Evolutionary conservation across 768 basidiomycete species (phyloP).

Genomic region (Mycena sanguinolenta): DNA sequence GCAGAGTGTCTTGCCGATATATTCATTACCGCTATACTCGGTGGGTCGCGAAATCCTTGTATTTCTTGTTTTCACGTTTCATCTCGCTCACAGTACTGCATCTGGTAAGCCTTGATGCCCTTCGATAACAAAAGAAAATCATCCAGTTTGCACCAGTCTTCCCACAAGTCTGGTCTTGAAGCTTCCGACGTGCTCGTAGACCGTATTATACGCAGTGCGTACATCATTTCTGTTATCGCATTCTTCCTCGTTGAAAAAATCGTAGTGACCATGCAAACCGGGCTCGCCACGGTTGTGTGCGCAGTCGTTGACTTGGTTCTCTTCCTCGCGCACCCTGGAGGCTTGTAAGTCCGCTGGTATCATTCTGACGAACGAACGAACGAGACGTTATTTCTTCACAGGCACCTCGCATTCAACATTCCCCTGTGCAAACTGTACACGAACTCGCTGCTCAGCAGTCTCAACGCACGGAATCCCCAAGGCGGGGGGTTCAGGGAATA

Average conservation of each 20-base stretch:
- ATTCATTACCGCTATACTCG: conserved; percentile 48
- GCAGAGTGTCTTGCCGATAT: conserved; percentile 52
- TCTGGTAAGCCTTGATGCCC: too few species aligned
- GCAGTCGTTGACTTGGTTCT: conserved; percentile 47
- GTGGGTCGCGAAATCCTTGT: too few species aligned
- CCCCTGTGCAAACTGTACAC: conserved; percentile 54
- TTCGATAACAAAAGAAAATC: too few species aligned
- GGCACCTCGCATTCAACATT: conserved; percentile 51
- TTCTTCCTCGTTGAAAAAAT: not conserved
- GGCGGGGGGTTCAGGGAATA: conserved; percentile 12
- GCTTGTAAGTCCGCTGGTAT: conserved; percentile 19
- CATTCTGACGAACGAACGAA: not conserved
- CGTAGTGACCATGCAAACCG: conserved; percentile 53
- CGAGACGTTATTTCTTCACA: not conserved
- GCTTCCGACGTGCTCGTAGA: conserved; percentile 53
- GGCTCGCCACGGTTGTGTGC: conserved; percentile 50
- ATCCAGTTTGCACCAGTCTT: too few species aligned
- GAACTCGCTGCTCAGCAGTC: conserved; percentile 53
- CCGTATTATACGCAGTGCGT: conserved; percentile 52
- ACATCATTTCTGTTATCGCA: not conserved
- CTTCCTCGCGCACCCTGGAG: conserved; percentile 44
- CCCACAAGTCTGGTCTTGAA: conserved; percentile 52
- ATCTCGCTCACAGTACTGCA: too few species aligned
- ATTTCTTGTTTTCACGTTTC: too few species aligned
- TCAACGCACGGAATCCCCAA: conserved; percentile 46